These are phyloP conservation scores for Meyerozyma smithsonii DNA, from an alignment of 1,139 yeast genomes.

Conservation along the genomic window DNA sequence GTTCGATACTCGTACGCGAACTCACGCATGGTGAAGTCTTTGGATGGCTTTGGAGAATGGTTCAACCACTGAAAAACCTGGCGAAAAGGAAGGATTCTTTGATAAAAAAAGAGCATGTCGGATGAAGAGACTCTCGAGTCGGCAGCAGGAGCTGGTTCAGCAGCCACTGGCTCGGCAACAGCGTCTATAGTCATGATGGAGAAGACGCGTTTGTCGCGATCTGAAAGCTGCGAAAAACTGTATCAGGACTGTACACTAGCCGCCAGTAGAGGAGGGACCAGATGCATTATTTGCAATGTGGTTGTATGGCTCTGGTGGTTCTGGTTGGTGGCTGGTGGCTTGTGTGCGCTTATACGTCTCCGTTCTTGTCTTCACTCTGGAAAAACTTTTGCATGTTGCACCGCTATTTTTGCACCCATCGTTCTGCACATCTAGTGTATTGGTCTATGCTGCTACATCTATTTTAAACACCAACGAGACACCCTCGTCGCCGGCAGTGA, in stretches of 20 bases:
- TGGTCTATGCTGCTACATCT: neutral
- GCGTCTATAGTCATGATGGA: neutral
- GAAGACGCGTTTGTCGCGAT: slow-evolving; percentile 1
- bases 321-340: too few species aligned
- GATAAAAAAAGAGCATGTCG: slow-evolving; percentile 75
- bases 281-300: too few species aligned
- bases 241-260: too few species aligned
- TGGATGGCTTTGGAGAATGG: slow-evolving; percentile 68
- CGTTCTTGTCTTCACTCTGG: too few species aligned
- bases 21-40: slow-evolving; percentile 82
- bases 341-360: too few species aligned
- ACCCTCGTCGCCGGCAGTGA: slow-evolving; percentile 98
- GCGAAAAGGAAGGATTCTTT: slow-evolving; percentile 65
- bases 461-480: slow-evolving; percentile 65
- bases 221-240: too few species aligned
- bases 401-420: too few species aligned
- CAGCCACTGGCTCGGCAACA: neutral
- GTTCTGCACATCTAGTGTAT: too few species aligned
- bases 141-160: neutral
- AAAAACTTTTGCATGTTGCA: too few species aligned
- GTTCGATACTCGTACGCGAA: slow-evolving; percentile 86
- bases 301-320: too few species aligned
- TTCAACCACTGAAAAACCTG: slow-evolving; percentile 82
- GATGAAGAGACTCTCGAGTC: slow-evolving; percentile 34
- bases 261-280: too few species aligned